Base-by-base conservation (phyloP, 2,329 filamentous ascomycete species). In the Fusarium sp. region DNA sequence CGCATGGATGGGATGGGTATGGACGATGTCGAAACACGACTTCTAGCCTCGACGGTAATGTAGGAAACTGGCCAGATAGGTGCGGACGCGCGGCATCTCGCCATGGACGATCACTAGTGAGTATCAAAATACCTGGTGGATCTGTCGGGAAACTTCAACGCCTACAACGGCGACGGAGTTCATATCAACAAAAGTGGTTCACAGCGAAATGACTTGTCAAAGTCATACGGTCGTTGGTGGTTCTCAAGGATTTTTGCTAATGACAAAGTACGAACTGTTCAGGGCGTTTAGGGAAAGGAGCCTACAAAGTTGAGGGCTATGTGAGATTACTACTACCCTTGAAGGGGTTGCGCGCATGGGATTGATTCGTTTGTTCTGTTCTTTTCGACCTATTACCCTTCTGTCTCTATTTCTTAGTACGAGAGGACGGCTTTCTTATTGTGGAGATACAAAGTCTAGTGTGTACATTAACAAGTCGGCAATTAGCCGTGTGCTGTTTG, bases 11-110 rank as follows among this genome's bases (percentile, higher is more conserved):
- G 81, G 30, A 81, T 83, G 72, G 82, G 80, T 22, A 85, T 85
- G 81, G 83, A 85, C 65, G 84, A 85, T 50, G 83, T 85, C 54
- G 84, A 85, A 70, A 80, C 82, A 56, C 82, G 83, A 62, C 78
- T 85, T 54, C 76, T 85, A 68, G 83, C 84, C 61, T 83, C 82
- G 60, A 78, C 82, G 70, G 83, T 84, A 76, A 83, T 85, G 82
- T 85, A 84, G 80, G 76, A 72, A 42, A 57, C 62, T 66, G 74
- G 58, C 75, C 71, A 63, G 60, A 51, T 50, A 47, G 65, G 48
- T 61, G 63, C 50, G 55, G 44, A 59, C 45, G 47, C 67, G 65
- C 74, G 62, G 74, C 48, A 68, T 44, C 41, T 33, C 55, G 41
- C 18, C 36, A 54, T 54, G 57, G 30, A 35, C 48, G 31, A 42